Evolutionary conservation across 345 rosid species (phyloP), one percentile per base, ranked within the genome.

Genomic region (Pistacia atlantica): DNA sequence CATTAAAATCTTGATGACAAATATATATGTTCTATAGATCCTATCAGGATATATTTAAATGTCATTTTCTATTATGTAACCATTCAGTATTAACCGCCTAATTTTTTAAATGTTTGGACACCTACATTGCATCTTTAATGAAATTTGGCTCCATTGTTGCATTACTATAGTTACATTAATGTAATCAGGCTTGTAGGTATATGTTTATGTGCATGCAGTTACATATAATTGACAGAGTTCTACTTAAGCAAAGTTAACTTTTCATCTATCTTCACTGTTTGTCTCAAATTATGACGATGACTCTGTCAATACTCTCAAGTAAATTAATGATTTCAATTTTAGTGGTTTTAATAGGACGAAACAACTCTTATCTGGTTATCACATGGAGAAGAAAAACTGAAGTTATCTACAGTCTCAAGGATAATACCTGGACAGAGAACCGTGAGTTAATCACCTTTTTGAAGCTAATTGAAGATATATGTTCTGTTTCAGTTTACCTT

Each of bases 361-460:
- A 80, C 93, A 64, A 55, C 93, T 76, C 80, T 96, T 83, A 79
- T 93, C 82, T 93, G 98, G 99, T 65, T 85, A 70, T 91, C 97
- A 55, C 97, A 80, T 72, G 95, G 97, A 80, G 89, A 88, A 77
- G 97, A 91, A 86, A 88, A 83, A 82, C 83, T 92, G 88, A 94
- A 85, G 76, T 83, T 94, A 82, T 84, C 92, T 33, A 71, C 88
- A 8, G 92, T 94, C 71, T 78, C 89, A 9, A 71, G 90, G 73
- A 93, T 94, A 61, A 75, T 92, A 73, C 92, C 97, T 46, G 98
- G 98, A 85, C 98, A 94, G 84, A 91, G 98, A 90, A 94, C 97
- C 42, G 98, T 94, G 83, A 90, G 98, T 88, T 75, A 3, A 37
- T 60, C 69, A 69, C 51, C 62, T 71, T 25, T 33, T 58, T 35